A percentile compares a stretch with the other conserved stretches of the same genome.
phyloP scores from a whole-genome alignment of 2,329 filamentous ascomycete genomes.

The Ophidiomyces ophidiicola region DNA sequence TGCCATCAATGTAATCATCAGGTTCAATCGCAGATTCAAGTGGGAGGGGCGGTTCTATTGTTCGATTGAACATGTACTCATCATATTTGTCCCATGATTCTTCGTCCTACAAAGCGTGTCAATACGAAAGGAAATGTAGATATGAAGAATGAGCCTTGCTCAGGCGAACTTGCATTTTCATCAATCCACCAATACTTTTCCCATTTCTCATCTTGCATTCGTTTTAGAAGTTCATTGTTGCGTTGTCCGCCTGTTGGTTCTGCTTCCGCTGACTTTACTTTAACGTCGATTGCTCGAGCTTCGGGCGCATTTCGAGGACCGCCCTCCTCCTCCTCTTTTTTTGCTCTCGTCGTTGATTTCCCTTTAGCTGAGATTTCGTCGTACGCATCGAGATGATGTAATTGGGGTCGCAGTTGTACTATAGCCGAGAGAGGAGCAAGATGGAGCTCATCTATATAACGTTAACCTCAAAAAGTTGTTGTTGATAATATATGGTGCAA shows the following conservation, averaged over 20 bases:
- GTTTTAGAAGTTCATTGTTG: conserved; percentile 64
- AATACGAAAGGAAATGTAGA: conserved; percentile 13
- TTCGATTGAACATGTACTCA: conserved; percentile 52
- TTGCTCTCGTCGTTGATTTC: conserved; percentile 23
- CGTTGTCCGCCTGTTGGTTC: conserved; percentile 52
- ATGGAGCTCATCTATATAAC: conserved; percentile 58
- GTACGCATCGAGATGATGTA: conserved; percentile 81
- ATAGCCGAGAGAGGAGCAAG: conserved; percentile 72
- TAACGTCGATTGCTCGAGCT: conserved; percentile 72
- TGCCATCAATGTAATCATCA: conserved; percentile 50
- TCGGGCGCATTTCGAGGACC: conserved; percentile 37
- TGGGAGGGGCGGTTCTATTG: conserved; percentile 34
- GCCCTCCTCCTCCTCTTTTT: conserved; percentile 36
- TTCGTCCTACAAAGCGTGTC: conserved; percentile 35
- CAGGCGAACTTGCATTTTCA: conserved; percentile 30
- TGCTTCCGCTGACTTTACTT: conserved; percentile 63
- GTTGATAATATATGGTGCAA: no score
- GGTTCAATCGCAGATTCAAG: conserved; percentile 46
- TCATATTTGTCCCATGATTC: conserved; percentile 66
- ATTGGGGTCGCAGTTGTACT: conserved; percentile 79
- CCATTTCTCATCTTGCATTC: conserved; percentile 76
- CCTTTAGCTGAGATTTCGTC: conserved; percentile 47
- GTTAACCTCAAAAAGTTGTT: background rate
- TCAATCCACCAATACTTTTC: conserved; percentile 65
- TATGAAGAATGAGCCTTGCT: background rate